Base-by-base conservation (phyloP, 352 stramenopile species). In the Phytophthora lateralis region DNA sequence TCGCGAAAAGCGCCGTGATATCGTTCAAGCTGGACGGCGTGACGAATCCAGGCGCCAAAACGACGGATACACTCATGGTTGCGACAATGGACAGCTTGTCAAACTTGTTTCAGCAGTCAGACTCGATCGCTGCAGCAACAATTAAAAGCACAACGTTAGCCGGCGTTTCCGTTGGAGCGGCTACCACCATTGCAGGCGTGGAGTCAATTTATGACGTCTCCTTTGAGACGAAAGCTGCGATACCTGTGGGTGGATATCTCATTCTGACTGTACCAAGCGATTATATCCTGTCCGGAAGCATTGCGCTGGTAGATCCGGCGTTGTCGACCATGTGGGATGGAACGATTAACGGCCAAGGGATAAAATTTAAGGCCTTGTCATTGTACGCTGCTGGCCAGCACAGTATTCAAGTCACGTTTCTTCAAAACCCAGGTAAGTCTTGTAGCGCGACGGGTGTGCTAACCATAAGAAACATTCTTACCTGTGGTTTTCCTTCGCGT, bases 11-110 rank as follows among this genome's bases (percentile, higher is more conserved):
- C 0, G 10, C 60, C 4, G 51, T 20, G 4, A 63, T 85, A 15
- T 76, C 75, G 35, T 84, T 89, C 60, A 62, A 69, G 37, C 34
- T 89, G 56, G 42, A 78, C 38, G 71, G 66, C 10, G 63, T 88
- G 21, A 84, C 71, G 58, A 89, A 89, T 52, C 71, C 75, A 53
- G 80, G 78, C 8, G 71, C 64, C 37, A 72, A 65, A 37, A 67
- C 53, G 34, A 80, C 76, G n/a, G 64, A 47, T 14, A 57, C 56
- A 12, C 88, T 88, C 53, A 20, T 46, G 5, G 4, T 89, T 39
- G 41, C 38, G 30, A 82, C 73, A 34, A 60, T 55, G 32, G 76
- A 88, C 49, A 73, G 56, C 44, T 60, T 48, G 1, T 43, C 37
- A 2, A 53, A 48, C 18, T 41, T 66, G 21, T 82, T 79, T 26